A percentile compares a stretch with the other conserved stretches of the same genome.
Evolutionary conservation across 352 stramenopile genomes (phyloP).

Genomic region (Saprolegnia parasitica): DNA sequence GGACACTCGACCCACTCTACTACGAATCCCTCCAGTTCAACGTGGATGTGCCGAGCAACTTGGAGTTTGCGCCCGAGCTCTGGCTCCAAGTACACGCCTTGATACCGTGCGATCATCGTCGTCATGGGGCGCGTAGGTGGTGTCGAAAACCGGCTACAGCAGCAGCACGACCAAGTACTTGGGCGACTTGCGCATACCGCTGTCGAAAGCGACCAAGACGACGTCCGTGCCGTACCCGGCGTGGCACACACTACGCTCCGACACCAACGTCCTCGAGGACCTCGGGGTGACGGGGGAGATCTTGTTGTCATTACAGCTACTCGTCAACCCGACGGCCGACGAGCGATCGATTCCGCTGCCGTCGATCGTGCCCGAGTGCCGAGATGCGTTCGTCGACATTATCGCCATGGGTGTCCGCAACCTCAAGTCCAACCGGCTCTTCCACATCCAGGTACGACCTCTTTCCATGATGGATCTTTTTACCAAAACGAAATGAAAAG

Average conservation of each 20-base stretch:
- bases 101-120: too few species aligned
- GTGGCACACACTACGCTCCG: conserved; percentile 42
- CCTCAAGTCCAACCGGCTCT: conserved; percentile 48
- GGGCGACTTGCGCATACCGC: conserved; percentile 45
- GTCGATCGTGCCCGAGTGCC: conserved; percentile 43
- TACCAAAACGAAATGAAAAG: background rate
- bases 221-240: conserved; percentile 44
- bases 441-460: conserved; percentile 39
- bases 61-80: conserved; percentile 60
- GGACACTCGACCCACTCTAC: conserved; percentile 70
- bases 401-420: conserved; percentile 60
- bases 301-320: conserved; percentile 60
- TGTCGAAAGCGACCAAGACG: conserved; percentile 44
- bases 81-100: conserved; percentile 45
- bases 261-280: conserved; percentile 35
- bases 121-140: too few species aligned
- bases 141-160: conserved; percentile 29
- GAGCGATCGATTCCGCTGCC: conserved; percentile 34
- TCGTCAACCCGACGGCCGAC: conserved; percentile 43
- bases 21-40: conserved; percentile 76
- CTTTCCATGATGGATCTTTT: background rate
- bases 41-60: conserved; percentile 44
- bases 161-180: conserved; percentile 28
- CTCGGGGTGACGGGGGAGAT: conserved; percentile 36
- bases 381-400: conserved; percentile 57